Base-by-base conservation (phyloP, 208 protist genomes). In the Leishmania aethiopica region DNA sequence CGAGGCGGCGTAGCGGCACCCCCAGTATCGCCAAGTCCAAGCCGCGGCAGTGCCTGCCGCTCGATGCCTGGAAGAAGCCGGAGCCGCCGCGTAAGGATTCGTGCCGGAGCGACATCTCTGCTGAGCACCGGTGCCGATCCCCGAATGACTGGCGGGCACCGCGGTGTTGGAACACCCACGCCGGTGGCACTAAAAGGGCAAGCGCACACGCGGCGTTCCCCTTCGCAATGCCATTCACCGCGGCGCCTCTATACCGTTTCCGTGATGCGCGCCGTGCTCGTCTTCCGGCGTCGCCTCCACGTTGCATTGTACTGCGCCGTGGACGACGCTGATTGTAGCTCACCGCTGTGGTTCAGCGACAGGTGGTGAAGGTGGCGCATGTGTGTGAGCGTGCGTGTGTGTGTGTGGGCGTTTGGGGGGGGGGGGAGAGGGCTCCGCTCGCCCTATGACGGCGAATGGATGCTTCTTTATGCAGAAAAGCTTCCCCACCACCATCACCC, bases 41-140 rank as follows among this genome's bases (percentile, higher is more conserved):
- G 59, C 82, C 82, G 22, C 73, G 42, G 8, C 70, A 79, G 62
- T 85, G 82, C 45, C 82, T 85, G 0, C 45, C 82, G 19, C 19
- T 81, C 28, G 55, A 69, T 75, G 82, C 77, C 45, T 85, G 82
- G 82, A 85, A 79, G 64, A 57, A 49, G 49, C 82, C 70, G 62
- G 82, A 67, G 73, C 70, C 82, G 77, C 77, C 22, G 72, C 42
- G 47, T 35, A n/a, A 28, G 40, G 28, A 45, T 1, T 49, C 77
- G 19, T 28, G 25, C 35, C 40, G 32, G 69, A 80, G 77, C 11
- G 19, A 40, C 74, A 69, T 40, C 40, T 79, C 67, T 28, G 47
- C 70, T 32, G 3, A 37, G 28, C 49, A 7, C 49, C 59, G 51
- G 47, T 66, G 74, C 75, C 77, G 80, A 35, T 70, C 79, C 67